Evolutionary conservation across 2,329 filamentous ascomycete genomes (phyloP).

Genomic region (Ascochyta fabae): DNA sequence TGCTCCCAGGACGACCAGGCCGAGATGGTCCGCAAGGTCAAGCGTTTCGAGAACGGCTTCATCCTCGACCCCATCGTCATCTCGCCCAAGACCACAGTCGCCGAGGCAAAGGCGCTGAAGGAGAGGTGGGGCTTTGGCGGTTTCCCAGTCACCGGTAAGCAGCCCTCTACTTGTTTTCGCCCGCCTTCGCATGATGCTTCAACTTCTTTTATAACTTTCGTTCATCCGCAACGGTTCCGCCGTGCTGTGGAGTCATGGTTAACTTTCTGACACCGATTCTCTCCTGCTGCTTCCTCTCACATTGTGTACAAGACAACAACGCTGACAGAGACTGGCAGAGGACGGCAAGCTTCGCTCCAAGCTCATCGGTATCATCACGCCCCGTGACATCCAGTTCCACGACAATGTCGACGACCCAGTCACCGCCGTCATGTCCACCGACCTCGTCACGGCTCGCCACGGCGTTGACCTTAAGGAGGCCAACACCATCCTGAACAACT

Average conservation of each 20-base stretch:
- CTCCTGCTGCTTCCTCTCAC: slow-evolving; percentile 5
- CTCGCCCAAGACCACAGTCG: slow-evolving; percentile 83
- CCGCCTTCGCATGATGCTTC: slow-evolving; percentile 72
- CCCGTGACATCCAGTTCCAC: slow-evolving; percentile 97
- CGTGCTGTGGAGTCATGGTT: slow-evolving; percentile 78
- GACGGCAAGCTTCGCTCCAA: slow-evolving; percentile 92
- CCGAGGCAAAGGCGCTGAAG: slow-evolving; percentile 89
- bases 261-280: slow-evolving; percentile 55
- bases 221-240: slow-evolving; percentile 96
- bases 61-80: slow-evolving; percentile 96
- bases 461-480: slow-evolving; percentile 87
- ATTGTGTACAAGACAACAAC: slow-evolving; percentile 8
- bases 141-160: slow-evolving; percentile 96
- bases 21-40: slow-evolving; percentile 99
- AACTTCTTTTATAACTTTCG: slow-evolving; percentile 93
- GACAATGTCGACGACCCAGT: slow-evolving; percentile 74
- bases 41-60: slow-evolving; percentile 99
- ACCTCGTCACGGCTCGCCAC: slow-evolving; percentile 84
- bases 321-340: slow-evolving; percentile 63
- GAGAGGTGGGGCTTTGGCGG: slow-evolving; percentile 98
- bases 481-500: slow-evolving; percentile 90
- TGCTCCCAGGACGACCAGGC: slow-evolving; percentile 97
- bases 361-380: slow-evolving; percentile 96
- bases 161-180: slow-evolving; percentile 21
- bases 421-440: slow-evolving; percentile 91